phyloP scores from a whole-genome alignment of 2,329 filamentous ascomycete genomes.

The Aspergillus tanneri region DNA sequence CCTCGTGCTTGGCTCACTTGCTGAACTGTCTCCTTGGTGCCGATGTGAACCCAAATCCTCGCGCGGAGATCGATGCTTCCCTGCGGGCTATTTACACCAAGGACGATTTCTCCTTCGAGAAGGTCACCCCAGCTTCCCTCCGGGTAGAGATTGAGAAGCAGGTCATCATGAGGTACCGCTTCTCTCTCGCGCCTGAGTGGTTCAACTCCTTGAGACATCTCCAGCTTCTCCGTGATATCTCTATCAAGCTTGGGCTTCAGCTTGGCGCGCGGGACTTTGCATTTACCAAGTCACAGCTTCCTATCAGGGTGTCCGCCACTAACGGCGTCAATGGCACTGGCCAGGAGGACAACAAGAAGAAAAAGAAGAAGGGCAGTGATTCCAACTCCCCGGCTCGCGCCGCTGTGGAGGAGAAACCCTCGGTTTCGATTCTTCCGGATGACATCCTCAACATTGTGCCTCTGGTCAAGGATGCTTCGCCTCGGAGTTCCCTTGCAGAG shows the following conservation, averaged over 20 bases:
- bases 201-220: conserved; percentile 65
- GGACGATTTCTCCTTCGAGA: conserved; percentile 76
- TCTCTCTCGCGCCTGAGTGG: conserved; percentile 69
- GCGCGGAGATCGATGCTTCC: conserved; percentile 71
- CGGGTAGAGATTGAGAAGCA: conserved; percentile 69
- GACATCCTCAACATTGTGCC: conserved; percentile 93
- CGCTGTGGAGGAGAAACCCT: conserved; percentile 47
- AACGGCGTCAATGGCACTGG: conserved; percentile 40
- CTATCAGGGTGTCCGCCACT: conserved; percentile 34
- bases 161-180: conserved; percentile 72
- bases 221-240: conserved; percentile 85
- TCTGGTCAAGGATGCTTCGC: conserved; percentile 88
- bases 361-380: conserved; percentile 58
- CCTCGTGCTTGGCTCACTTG: conserved; percentile 77
- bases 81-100: conserved; percentile 77
- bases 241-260: conserved; percentile 86
- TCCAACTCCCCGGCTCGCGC: conserved; percentile 48
- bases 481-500: conserved; percentile 85
- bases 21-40: conserved; percentile 89
- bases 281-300: conserved; percentile 56
- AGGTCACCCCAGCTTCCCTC: conserved; percentile 71
- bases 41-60: conserved; percentile 72
- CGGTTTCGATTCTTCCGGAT: conserved; percentile 71
- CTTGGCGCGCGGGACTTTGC: conserved; percentile 74
- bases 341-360: conserved; percentile 54